These are phyloP conservation scores for Zygosaccharomyces pseudorouxii DNA, from an alignment of 805 yeast genomes.

Conservation along the genomic window DNA sequence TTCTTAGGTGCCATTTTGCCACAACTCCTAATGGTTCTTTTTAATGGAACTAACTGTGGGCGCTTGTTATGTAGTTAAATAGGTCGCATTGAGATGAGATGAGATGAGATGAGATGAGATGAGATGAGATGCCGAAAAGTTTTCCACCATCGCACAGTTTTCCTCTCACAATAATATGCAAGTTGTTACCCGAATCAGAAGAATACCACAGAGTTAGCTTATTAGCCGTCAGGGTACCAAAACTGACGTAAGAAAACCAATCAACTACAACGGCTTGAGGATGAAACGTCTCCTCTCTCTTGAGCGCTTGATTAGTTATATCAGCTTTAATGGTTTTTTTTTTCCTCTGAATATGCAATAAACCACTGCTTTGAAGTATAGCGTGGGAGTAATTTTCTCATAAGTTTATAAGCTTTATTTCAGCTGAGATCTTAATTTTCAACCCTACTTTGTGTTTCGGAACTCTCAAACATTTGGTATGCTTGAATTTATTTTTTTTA, in stretches of 20 bases:
- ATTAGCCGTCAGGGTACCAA: too few relatives aligned
- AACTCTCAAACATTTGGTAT: constrained; percentile 2
- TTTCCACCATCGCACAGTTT: background rate
- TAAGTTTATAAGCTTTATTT: too few relatives aligned
- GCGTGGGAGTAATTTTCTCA: too few relatives aligned
- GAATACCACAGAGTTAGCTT: too few relatives aligned
- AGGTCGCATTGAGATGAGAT: constrained; percentile 6
- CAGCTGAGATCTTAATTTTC: background rate
- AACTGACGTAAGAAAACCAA: too few relatives aligned
- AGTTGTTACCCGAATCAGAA: background rate
- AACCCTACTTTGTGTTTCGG: background rate
- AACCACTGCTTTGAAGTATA: too few relatives aligned
- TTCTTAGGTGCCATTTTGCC: constrained; percentile 11
- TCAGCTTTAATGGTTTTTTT: too few relatives aligned
- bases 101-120: constrained; percentile 9
- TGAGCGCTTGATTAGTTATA: too few relatives aligned
- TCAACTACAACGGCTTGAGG: too few relatives aligned
- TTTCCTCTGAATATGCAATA: too few relatives aligned
- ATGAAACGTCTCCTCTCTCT: too few relatives aligned
- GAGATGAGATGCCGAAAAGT: constrained; percentile 6
- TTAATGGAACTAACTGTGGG: background rate
- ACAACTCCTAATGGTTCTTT: background rate
- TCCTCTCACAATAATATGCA: background rate
- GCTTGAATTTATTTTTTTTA: too few relatives aligned
- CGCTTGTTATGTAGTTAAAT: constrained; percentile 1